Percentiles rank a stretch among this genome's conserved stretches.
phyloP scores from a whole-genome alignment of 495 filamentous ascomycete species.

The Massariosphaeria phaeospora region DNA sequence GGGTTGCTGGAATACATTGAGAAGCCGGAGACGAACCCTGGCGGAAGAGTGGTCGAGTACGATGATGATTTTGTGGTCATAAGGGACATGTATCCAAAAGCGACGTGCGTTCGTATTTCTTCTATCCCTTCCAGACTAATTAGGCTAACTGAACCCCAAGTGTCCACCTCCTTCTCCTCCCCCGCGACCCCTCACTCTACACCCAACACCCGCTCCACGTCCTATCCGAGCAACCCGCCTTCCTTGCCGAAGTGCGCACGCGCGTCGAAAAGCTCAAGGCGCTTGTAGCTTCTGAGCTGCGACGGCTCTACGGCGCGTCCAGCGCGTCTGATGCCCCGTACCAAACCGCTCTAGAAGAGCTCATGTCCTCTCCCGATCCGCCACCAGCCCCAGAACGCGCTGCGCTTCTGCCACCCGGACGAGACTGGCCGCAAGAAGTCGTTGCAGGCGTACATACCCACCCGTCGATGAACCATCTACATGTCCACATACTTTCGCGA shows the following conservation, averaged over 20 bases:
- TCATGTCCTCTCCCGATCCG: constrained; percentile 42
- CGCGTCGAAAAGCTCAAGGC: constrained; percentile 58
- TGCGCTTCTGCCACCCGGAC: constrained; percentile 50
- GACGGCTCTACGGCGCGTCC: constrained; percentile 59
- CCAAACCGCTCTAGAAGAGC: constrained; percentile 39
- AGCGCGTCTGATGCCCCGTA: constrained; percentile 57
- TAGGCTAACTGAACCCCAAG: constrained; percentile 42
- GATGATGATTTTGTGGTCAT: constrained; percentile 71
- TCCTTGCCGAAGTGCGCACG: constrained; percentile 58
- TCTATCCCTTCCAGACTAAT: not conserved
- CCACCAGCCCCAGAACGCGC: constrained; percentile 1
- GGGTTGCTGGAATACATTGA: constrained; percentile 67
- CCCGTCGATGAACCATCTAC: constrained; percentile 89
- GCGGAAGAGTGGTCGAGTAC: constrained; percentile 61
- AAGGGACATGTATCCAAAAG: constrained; percentile 77
- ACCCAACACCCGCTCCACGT: constrained; percentile 72
- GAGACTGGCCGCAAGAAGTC: constrained; percentile 76
- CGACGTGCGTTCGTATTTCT: constrained; percentile 5
- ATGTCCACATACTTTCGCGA: constrained; percentile 77
- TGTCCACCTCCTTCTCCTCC: constrained; percentile 81
- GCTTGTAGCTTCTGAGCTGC: constrained; percentile 70
- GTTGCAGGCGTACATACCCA: constrained; percentile 74
- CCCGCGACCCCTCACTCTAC: constrained; percentile 59
- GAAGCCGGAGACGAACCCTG: constrained; percentile 60
- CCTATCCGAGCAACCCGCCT: constrained; percentile 58